A percentile compares a stretch with the other conserved stretches of the same genome.
Conservation (phyloP, 192 early-diverging fungal genomes). For the Irineochytrium annulatum region DNA sequence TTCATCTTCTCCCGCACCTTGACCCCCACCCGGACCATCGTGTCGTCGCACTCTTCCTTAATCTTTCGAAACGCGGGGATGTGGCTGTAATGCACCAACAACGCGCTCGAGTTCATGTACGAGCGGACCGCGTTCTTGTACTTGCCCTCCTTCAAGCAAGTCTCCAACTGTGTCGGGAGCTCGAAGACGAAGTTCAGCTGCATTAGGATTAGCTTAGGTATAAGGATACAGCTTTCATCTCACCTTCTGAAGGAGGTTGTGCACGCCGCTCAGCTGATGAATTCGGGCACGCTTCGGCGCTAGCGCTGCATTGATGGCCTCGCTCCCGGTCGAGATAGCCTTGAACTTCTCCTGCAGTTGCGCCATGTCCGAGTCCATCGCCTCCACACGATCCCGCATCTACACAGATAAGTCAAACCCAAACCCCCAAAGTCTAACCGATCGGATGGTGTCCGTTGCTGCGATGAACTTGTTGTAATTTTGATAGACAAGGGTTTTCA, state of each 20-base stretch:
- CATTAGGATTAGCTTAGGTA: neutral
- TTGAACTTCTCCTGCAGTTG: conserved; percentile 65
- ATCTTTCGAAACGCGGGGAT: conserved; percentile 76
- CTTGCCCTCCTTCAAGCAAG: conserved; percentile 50
- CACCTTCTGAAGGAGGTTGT: conserved; percentile 68
- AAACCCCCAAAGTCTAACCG: conserved; percentile 32
- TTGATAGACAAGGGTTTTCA: conserved; percentile 97
- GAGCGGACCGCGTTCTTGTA: conserved; percentile 74
- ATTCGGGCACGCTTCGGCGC: conserved; percentile 67
- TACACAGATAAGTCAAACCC: conserved; percentile 17
- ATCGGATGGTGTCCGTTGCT: conserved; percentile 86
- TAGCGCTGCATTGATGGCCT: conserved; percentile 56
- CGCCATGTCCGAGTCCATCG: conserved; percentile 82
- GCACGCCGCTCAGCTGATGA: conserved; percentile 65
- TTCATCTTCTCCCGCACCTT: conserved; percentile 56
- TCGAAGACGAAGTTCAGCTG: conserved; percentile 86
- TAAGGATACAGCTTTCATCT: neutral
- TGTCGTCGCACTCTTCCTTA: conserved; percentile 71
- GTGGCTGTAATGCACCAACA: conserved; percentile 74
- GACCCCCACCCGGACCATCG: conserved; percentile 67
- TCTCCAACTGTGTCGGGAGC: conserved; percentile 68
- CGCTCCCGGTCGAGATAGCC: conserved; percentile 51
- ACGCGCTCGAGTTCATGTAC: conserved; percentile 64
- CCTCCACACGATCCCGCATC: conserved; percentile 83
- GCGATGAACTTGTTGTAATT: conserved; percentile 97